phyloP scores from a whole-genome alignment of 176 grass and related monocot species.

The Oryza brachyantha region DNA sequence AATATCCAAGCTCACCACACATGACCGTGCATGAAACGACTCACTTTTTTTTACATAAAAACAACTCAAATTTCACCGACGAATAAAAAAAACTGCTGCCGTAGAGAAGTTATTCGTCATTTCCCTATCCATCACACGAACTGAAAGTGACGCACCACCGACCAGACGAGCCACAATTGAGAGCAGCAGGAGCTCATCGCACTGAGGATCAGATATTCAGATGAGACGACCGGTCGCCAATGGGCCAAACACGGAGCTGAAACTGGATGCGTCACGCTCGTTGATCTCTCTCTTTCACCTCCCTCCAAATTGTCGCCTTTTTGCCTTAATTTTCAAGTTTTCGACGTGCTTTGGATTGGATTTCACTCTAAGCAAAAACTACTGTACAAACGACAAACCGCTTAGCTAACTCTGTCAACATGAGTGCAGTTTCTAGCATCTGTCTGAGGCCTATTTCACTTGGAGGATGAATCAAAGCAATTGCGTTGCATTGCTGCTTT shows the following conservation, averaged over 20 bases:
- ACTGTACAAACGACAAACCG: neutral
- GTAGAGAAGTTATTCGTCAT: neutral
- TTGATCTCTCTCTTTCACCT: constrained; percentile 29
- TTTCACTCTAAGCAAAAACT: constrained; percentile 21
- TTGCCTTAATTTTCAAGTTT: neutral
- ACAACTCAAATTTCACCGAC: neutral
- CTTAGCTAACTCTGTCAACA: neutral
- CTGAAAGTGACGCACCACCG: neutral
- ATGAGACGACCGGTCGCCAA: neutral
- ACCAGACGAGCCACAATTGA: neutral
- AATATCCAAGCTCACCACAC: no score
- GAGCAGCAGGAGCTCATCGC: neutral
- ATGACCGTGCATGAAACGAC: neutral
- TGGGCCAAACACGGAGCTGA: neutral
- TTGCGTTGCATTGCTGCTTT: no score
- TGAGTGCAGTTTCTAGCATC: neutral
- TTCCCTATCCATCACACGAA: neutral
- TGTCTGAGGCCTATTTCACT: no score
- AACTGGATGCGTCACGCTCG: neutral
- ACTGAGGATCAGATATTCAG: neutral
- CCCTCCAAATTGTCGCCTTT: neutral
- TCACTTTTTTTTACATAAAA: neutral
- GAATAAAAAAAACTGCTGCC: neutral
- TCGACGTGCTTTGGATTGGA: constrained; percentile 34
- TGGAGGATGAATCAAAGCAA: no score